A percentile compares a stretch with the other conserved stretches of the same genome.
Conservation (phyloP, 2,329 filamentous ascomycete species). For the Paraphoma chrysanthemicola region DNA sequence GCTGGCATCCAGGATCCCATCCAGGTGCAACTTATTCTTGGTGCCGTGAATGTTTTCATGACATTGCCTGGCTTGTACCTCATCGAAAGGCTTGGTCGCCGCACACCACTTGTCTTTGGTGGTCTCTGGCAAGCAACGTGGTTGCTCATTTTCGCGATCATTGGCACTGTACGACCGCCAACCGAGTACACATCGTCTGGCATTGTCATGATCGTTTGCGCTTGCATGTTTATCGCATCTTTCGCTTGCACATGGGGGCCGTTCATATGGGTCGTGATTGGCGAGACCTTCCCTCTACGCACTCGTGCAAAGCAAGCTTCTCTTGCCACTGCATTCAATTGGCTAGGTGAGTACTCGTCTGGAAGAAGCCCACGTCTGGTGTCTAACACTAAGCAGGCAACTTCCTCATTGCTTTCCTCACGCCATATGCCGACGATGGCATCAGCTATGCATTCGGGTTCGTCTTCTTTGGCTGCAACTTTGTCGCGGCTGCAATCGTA, state of each 20-base stretch:
- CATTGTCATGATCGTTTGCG: constrained; percentile 73
- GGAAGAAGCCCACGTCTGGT: constrained; percentile 16
- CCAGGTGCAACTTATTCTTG: constrained; percentile 44
- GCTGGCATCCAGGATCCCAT: constrained; percentile 72
- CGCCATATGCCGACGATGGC: constrained; percentile 41
- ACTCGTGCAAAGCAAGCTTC: constrained; percentile 45
- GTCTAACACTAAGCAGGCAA: constrained; percentile 27
- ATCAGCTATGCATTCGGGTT: constrained; percentile 45
- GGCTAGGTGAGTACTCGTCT: constrained; percentile 26
- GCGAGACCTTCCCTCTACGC: constrained; percentile 41
- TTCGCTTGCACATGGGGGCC: constrained; percentile 74
- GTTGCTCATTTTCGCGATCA: constrained; percentile 65
- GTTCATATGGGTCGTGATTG: constrained; percentile 57
- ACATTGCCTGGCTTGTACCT: constrained; percentile 73
- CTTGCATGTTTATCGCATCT: constrained; percentile 76
- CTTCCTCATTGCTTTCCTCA: constrained; percentile 49
- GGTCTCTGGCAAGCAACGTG: constrained; percentile 72
- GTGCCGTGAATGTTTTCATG: constrained; percentile 70
- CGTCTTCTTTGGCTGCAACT: constrained; percentile 46
- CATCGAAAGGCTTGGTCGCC: constrained; percentile 72
- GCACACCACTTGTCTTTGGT: constrained; percentile 70
- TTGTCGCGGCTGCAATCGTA: constrained; percentile 35
- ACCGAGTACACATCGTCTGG: constrained; percentile 57
- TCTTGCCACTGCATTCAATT: constrained; percentile 42
- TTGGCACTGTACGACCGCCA: constrained; percentile 50